Percentiles rank a stretch among this genome's conserved stretches.
Evolutionary conservation across 2,329 filamentous ascomycete genomes (phyloP).

Genomic region (Grosmannia huntii): DNA sequence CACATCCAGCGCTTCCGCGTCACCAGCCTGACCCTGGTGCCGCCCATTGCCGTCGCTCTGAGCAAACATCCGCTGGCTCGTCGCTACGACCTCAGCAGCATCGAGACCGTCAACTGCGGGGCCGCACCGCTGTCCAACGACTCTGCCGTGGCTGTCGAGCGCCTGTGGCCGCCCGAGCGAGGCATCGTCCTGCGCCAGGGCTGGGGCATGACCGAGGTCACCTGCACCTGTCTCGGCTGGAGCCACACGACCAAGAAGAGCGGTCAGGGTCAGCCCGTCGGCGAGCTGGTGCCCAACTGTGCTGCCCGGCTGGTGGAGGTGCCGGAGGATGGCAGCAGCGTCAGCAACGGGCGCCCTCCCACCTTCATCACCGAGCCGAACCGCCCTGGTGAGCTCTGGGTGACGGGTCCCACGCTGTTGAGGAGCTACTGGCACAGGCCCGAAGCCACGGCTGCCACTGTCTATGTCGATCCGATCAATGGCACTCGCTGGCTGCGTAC

Average conservation of each 20-base stretch:
- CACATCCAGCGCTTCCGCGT: slow-evolving; percentile 57
- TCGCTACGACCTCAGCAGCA: slow-evolving; percentile 54
- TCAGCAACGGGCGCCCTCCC: background rate
- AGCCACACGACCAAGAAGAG: slow-evolving; percentile 29
- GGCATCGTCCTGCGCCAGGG: slow-evolving; percentile 44
- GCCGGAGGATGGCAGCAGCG: slow-evolving; percentile 23
- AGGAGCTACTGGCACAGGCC: slow-evolving; percentile 65
- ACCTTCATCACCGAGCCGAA: slow-evolving; percentile 32
- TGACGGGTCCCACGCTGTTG: slow-evolving; percentile 60
- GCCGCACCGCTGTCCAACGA: slow-evolving; percentile 57
- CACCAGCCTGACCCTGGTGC: slow-evolving; percentile 53
- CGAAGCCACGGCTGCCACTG: slow-evolving; percentile 49
- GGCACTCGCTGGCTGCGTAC: slow-evolving; percentile 58
- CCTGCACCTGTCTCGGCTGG: slow-evolving; percentile 57
- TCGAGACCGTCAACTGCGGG: slow-evolving; percentile 48
- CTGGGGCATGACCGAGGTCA: slow-evolving; percentile 81
- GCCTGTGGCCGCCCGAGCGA: slow-evolving; percentile 30
- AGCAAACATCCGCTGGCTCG: slow-evolving; percentile 56
- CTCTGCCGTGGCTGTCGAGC: slow-evolving; percentile 43
- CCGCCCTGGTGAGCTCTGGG: slow-evolving; percentile 58
- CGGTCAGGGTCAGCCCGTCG: slow-evolving; percentile 36
- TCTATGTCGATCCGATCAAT: slow-evolving; percentile 26
- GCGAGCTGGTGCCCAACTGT: slow-evolving; percentile 57
- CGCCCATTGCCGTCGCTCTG: slow-evolving; percentile 61
- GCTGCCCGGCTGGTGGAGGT: slow-evolving; percentile 52